A percentile compares a stretch with the other conserved stretches of the same genome.
phyloP scores from a whole-genome alignment of 2,329 filamentous ascomycete genomes.

The Huntiella savannae region DNA sequence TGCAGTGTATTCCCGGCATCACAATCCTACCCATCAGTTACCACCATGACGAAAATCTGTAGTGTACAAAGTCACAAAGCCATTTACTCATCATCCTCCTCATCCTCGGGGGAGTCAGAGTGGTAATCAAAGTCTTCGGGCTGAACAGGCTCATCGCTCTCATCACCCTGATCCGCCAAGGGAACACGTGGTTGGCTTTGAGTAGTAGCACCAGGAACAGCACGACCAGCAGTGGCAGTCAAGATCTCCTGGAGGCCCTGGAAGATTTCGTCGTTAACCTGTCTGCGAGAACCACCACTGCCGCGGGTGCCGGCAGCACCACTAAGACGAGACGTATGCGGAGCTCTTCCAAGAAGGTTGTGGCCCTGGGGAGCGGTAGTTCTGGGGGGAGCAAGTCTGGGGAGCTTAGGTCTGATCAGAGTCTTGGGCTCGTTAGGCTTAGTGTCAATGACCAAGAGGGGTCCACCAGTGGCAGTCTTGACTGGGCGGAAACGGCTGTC shows the following conservation, averaged over 20 bases:
- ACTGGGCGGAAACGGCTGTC: conserved; percentile 84
- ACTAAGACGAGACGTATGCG: background rate
- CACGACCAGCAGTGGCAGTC: conserved; percentile 41
- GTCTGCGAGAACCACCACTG: no score
- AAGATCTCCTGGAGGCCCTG: background rate
- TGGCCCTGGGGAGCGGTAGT: no score
- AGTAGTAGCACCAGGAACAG: conserved; percentile 26
- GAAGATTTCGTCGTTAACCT: no score
- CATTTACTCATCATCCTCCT: conserved; percentile 2
- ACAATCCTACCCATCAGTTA: background rate
- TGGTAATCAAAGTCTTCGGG: conserved; percentile 58
- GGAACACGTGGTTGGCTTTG: conserved; percentile 8
- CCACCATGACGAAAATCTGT: background rate
- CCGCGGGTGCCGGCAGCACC: no score
- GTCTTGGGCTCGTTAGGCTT: conserved; percentile 59
- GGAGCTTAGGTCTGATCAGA: conserved; percentile 62
- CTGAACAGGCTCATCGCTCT: conserved; percentile 49
- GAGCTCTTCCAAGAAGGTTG: background rate
- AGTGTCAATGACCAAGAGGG: conserved; percentile 76
- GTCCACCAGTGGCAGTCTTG: conserved; percentile 78
- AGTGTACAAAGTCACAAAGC: background rate
- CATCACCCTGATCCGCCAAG: conserved; percentile 63
- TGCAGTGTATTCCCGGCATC: background rate
- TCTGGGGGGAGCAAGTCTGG: no score
- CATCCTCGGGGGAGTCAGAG: conserved; percentile 12